Percentiles rank a stretch among this genome's conserved stretches.
These are phyloP conservation scores for Lignosus rhinocerotis DNA, from an alignment of 1,284 basidiomycete species.

Conservation along the genomic window DNA sequence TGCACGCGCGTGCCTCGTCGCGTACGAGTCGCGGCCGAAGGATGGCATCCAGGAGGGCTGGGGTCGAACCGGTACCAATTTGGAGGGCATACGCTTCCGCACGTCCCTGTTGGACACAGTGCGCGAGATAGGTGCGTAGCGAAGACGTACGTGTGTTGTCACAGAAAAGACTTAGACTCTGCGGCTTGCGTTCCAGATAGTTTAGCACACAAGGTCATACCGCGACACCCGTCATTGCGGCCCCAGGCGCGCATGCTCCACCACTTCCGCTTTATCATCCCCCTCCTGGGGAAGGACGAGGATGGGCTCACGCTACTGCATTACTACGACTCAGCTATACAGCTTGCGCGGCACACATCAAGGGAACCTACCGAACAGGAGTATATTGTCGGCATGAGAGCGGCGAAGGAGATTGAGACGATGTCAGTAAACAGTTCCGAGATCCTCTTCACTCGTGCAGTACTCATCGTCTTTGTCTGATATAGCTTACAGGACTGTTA, in stretches of 20 bases:
- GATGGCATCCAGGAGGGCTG: slow-evolving; percentile 76
- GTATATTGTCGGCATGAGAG: slow-evolving; percentile 64
- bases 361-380: slow-evolving; percentile 71
- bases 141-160: neutral
- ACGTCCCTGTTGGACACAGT: slow-evolving; percentile 66
- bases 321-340: slow-evolving; percentile 76
- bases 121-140: slow-evolving; percentile 57
- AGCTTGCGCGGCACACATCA: slow-evolving; percentile 68
- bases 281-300: slow-evolving; percentile 62
- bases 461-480: neutral
- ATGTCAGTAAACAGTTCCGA: slow-evolving; percentile 37
- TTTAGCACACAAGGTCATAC: slow-evolving; percentile 65
- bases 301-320: slow-evolving; percentile 65
- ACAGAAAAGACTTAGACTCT: neutral
- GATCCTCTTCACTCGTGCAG: neutral
- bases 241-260: slow-evolving; percentile 70
- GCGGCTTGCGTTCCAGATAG: slow-evolving; percentile 44
- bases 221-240: slow-evolving; percentile 59
- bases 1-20: slow-evolving; percentile 73
- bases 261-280: slow-evolving; percentile 71
- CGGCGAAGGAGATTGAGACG: slow-evolving; percentile 62
- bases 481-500: slow-evolving; percentile 60
- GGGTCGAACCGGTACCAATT: slow-evolving; percentile 71
- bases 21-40: slow-evolving; percentile 76
- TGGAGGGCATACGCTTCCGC: slow-evolving; percentile 62